Evolutionary conservation across 179 eudicot genomes (phyloP), one percentile per base, ranked within the genome.

Genomic region (Nepenthes alata): DNA sequence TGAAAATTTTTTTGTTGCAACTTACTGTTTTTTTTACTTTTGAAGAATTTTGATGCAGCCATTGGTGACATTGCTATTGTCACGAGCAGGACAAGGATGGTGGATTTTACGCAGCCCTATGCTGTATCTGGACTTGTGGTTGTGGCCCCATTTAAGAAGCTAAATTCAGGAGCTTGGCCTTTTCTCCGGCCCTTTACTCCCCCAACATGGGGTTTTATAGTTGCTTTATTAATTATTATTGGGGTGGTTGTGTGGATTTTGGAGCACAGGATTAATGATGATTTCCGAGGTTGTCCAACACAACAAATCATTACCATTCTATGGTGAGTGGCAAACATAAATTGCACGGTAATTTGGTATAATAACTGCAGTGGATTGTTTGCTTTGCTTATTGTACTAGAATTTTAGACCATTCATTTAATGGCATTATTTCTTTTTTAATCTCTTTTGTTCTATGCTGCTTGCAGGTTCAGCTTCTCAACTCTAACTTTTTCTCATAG

Each of bases 91-190:
- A 85, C 98, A 38, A 85, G 45, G 73, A 64, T 83, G 36, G 98
- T 90, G 59, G 98, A 90, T 77, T 89, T 93, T 56, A 89, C 98
- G 35, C 98, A 83, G 79, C 98, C 98, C 0, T 83, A 72, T 74
- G 79, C 79, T 67, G 77, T 87, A 15, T 87, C 97, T 7, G 98
- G 98, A 55, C 89, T 93, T 61, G 87, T 89, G 65, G 94, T 90
- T 57, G 87, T 90, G 70, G 86, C 88, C 53, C 86, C 97, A 41
- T 76, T 85, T 55, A 83, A 74, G 65, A 82, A 75, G 70, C 41
- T 73, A 58, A 87, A 83, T 60, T 71, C 87, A 2, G 86, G 97
- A 35, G 83, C 89, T 35, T 93, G 93, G 95, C 84, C 94, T 59
- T 93, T 93, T 71, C 80, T 85, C 53, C 81, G 79, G 48, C 98